A percentile compares a stretch with the other conserved stretches of the same genome.
Evolutionary conservation across 2,329 filamentous ascomycete species (phyloP).

Genomic region (Pseudomassariella vexata): DNA sequence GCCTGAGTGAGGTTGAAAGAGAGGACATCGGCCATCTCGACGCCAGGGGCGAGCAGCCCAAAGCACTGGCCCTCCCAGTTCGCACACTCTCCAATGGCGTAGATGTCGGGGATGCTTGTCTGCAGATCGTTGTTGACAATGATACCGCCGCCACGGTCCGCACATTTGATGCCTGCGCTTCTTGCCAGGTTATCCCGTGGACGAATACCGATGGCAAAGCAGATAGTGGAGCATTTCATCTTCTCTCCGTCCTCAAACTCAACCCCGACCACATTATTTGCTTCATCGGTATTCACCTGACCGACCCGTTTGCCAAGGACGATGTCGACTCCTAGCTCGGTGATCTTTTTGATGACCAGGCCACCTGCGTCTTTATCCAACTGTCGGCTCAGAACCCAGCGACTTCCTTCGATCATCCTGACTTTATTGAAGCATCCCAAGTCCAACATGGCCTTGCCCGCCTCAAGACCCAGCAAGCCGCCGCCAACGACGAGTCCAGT

Average conservation of each 20-base stretch:
- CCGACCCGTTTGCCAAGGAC: conserved; percentile 71
- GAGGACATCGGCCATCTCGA: conserved; percentile 90
- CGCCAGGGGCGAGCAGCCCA: conserved; percentile 80
- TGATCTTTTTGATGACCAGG: conserved; percentile 78
- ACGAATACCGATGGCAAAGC: conserved; percentile 84
- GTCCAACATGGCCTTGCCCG: conserved; percentile 88
- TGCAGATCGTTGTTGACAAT: conserved; percentile 61
- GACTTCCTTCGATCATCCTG: conserved; percentile 73
- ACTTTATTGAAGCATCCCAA: conserved; percentile 68
- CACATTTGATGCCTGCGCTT: conserved; percentile 64
- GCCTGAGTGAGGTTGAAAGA: conserved; percentile 88
- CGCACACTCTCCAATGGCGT: conserved; percentile 86
- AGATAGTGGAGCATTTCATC: conserved; percentile 74
- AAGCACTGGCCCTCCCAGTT: conserved; percentile 85
- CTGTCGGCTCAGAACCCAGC: conserved; percentile 78
- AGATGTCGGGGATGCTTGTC: conserved; percentile 68
- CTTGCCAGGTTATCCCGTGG: conserved; percentile 73
- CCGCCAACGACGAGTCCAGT: conserved; percentile 76
- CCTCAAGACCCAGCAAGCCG: conserved; percentile 79
- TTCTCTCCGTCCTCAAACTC: conserved; percentile 75
- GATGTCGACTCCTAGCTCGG: conserved; percentile 72
- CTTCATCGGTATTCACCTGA: conserved; percentile 61
- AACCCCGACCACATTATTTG: conserved; percentile 66
- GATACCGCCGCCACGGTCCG: conserved; percentile 69
- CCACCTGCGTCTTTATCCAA: conserved; percentile 74